Evolutionary conservation across 1,284 basidiomycete species (phyloP), one percentile per base, ranked within the genome.

Genomic region (Malassezia restricta): DNA sequence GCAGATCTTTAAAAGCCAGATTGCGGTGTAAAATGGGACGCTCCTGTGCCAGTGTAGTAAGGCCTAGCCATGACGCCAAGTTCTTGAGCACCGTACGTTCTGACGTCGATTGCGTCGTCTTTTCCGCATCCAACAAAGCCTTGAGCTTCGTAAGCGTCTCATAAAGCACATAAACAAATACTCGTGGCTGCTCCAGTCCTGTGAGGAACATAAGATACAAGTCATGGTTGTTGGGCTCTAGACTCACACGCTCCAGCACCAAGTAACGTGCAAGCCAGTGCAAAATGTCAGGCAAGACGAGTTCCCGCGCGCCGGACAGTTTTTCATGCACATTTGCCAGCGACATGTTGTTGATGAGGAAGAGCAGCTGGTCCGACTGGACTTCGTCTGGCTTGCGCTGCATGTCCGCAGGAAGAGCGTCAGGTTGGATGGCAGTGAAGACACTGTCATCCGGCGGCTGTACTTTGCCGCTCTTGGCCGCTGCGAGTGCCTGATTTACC

Each of bases 221-320:
- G 41, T 83, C 81, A 66, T 98, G 94, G 68, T 98, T 95, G 78
- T 98, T 99, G 45, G 88, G 89, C 76, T 99, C 94, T 54, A 87
- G 86, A 75, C 84, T 86, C 74, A 98, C 84, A 43, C 94, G 87
- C 69, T 96, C 87, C 64, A 92, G 86, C 27, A 98, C 89, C 40
- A 99, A 80, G 75, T 98, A 98, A 72, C 91, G 85, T 38, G 94
- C 91, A 71, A 99, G 94, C 94, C 94, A 99, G 52, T 85, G 61
- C 48, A 62, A 63, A 14, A 65, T 46, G 37, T 65, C 64, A 17
- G 64, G 53, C n/a, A 55, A 57, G 43, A 73, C 51, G 39, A 71
- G 56, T 5, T 49, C 52, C 35, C 61, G 56, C 4, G 64, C 64
- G 12, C 65, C 62, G 30, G 55, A 53, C 20, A 71, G 58, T 80